These are phyloP conservation scores for Alnus glutinosa DNA, from an alignment of 306 rosid species.

Conservation along the genomic window DNA sequence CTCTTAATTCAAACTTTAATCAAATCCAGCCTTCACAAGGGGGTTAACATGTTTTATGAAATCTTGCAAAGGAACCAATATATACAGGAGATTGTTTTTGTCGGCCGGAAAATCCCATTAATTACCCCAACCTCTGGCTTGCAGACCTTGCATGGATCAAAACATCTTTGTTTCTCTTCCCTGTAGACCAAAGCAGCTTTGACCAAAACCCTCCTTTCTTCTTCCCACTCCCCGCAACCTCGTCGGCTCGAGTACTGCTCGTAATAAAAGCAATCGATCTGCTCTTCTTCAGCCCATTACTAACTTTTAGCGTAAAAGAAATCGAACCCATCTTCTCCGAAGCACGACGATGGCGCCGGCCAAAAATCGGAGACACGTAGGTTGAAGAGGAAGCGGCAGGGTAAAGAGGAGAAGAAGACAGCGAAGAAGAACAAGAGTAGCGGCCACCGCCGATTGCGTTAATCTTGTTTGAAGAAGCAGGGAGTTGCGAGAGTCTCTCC, in stretches of 20 bases:
- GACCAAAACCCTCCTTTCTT: constrained; percentile 66
- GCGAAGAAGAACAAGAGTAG: constrained; percentile 1
- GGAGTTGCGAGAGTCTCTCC: constrained; percentile 52
- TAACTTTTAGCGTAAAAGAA: constrained; percentile 31
- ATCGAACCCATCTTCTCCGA: constrained; percentile 40
- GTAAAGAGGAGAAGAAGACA: not conserved
- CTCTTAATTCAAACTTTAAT: not conserved
- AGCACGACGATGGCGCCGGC: constrained; percentile 39
- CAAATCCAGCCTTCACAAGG: not conserved
- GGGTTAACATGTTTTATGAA: not conserved
- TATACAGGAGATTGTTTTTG: not conserved
- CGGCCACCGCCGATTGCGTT: constrained; percentile 1
- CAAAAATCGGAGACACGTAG: constrained; percentile 30
- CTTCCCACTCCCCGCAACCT: constrained; percentile 16
- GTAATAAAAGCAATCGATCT: constrained; percentile 47
- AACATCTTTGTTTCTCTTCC: constrained; percentile 45
- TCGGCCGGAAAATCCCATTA: not conserved
- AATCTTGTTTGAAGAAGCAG: not conserved
- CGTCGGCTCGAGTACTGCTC: constrained; percentile 14
- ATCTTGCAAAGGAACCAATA: not conserved
- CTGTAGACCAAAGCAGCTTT: constrained; percentile 49
- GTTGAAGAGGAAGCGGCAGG: constrained; percentile 17
- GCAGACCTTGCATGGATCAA: constrained; percentile 34
- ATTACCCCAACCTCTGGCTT: constrained; percentile 26
- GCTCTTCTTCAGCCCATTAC: constrained; percentile 58